phyloP scores from a whole-genome alignment of 2,329 filamentous ascomycete species.

The Clarireedia homoeocarpa region DNA sequence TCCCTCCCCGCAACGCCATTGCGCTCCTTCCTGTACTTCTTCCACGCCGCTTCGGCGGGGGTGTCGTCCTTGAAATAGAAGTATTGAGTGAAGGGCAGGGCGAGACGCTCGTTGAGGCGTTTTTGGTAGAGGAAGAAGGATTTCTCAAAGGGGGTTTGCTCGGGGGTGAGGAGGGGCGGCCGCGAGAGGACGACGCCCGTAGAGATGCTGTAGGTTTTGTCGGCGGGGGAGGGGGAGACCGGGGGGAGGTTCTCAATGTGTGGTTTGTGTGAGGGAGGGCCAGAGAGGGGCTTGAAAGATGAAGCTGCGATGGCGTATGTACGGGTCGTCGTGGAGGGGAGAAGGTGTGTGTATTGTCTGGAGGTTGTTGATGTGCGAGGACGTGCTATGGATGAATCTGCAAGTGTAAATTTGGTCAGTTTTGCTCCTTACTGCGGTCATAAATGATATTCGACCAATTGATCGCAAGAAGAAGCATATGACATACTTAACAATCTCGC shows the following conservation, averaged over 20 bases:
- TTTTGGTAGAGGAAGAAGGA: slow-evolving; percentile 96
- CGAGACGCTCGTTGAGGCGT: slow-evolving; percentile 86
- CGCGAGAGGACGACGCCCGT: slow-evolving; percentile 79
- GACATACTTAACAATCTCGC: slow-evolving; percentile 1
- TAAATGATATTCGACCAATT: background rate
- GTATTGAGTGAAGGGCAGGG: slow-evolving; percentile 77
- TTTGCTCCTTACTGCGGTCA: no score
- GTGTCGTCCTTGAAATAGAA: slow-evolving; percentile 96
- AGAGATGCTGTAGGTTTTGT: slow-evolving; percentile 36
- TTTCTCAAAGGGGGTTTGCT: slow-evolving; percentile 81
- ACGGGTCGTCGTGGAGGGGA: slow-evolving; percentile 9
- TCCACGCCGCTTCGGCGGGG: slow-evolving; percentile 79
- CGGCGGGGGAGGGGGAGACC: slow-evolving; percentile 14
- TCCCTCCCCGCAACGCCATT: slow-evolving; percentile 69
- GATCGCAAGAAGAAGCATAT: background rate
- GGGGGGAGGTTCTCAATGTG: slow-evolving; percentile 25
- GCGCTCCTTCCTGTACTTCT: slow-evolving; percentile 72
- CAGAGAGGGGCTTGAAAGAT: slow-evolving; percentile 18
- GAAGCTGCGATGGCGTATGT: slow-evolving; percentile 26
- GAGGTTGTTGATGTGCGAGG: background rate
- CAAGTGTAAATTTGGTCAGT: no score
- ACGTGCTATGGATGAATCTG: background rate
- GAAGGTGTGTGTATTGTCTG: slow-evolving; percentile 6
- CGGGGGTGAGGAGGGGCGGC: slow-evolving; percentile 76
- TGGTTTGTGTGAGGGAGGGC: slow-evolving; percentile 30